These are phyloP conservation scores for Hymenoscyphus linearis DNA, from an alignment of 2,329 filamentous ascomycete genomes.

Conservation along the genomic window DNA sequence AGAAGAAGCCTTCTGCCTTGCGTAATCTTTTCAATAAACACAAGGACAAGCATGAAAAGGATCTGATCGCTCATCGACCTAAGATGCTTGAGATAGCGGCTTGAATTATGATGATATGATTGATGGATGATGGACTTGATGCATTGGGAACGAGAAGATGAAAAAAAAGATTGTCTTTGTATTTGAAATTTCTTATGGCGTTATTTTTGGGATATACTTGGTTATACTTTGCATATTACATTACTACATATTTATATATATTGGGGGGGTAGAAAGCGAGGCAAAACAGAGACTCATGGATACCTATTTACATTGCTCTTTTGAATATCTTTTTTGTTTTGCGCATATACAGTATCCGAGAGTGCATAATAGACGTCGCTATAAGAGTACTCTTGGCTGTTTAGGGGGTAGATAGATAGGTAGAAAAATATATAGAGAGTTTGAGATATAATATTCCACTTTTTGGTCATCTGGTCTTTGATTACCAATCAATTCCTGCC, in stretches of 20 bases:
- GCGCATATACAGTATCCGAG: not conserved
- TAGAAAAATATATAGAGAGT: not conserved
- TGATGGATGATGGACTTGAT: not conserved
- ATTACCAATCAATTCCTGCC: too few species aligned
- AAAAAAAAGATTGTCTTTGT: too few species aligned
- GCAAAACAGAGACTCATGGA: not conserved
- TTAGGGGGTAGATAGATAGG: not conserved
- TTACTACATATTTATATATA: not conserved
- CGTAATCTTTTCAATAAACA: constrained; percentile 11
- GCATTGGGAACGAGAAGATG: not conserved
- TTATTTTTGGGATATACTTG: not conserved
- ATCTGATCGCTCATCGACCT: constrained; percentile 7
- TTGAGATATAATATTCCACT: not conserved
- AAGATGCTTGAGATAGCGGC: constrained; percentile 6
- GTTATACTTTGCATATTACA: not conserved
- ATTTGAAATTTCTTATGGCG: not conserved
- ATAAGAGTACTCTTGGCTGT: not conserved
- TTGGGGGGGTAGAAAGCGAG: not conserved
- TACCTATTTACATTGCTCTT: not conserved
- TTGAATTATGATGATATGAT: not conserved
- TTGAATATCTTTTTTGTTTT: not conserved
- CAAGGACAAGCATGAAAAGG: constrained; percentile 9
- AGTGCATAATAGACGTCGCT: not conserved
- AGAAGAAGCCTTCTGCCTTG: constrained; percentile 9
- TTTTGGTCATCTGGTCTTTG: too few species aligned